Evolutionary conservation across 164 flowering plant genomes (phyloP), one percentile per base, ranked within the genome.

Genomic region (Liriodendron chinense): DNA sequence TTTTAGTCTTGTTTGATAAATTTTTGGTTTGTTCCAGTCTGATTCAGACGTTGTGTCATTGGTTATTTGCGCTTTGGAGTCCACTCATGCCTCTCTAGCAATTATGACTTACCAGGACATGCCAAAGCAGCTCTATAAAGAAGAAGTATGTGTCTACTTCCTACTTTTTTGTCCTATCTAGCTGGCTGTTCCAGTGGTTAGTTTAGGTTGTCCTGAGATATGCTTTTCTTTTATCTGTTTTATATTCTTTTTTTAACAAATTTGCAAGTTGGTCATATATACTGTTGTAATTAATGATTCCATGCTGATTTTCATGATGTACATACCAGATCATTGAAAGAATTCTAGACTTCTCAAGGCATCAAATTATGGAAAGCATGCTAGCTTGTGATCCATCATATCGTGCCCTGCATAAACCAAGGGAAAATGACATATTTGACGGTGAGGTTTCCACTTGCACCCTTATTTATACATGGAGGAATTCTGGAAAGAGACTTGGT

Each of bases 71-170:
- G 95, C 97, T 65, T 73, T 96, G 81, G 99, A 94, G 83, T 88
- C 98, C 13, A 87, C 91, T 82, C 98, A 96, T 85, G 98, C 93
- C 10, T 89, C 96, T 75, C 79, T 96, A 53, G 91, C 90, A 24
- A 82, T 96, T 34, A 89, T 96, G 98, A 86, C 96, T 34, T 80
- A 89, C 74, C 78, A 78, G 64, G 81, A 85, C 76, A 91, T 96
- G 99, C 97, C 98, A 75, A 94, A 96, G 82, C 94, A 90, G 81
- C 84, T 96, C 1, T 94, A 96, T 72, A 92, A 92, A 56, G 99
- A 96, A 86, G 99, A 96, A 91, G 99, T 96, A 81, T 53, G 65
- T 73, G 48, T 53, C 14, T 23, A 18, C 13, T 50, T 7, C 18
- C 18, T 53, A 53, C 59, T 6, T 7, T 5, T 61, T 74, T 1